These are phyloP conservation scores for Suhomyces pyralidae DNA, from an alignment of 805 yeast species.

Conservation along the genomic window DNA sequence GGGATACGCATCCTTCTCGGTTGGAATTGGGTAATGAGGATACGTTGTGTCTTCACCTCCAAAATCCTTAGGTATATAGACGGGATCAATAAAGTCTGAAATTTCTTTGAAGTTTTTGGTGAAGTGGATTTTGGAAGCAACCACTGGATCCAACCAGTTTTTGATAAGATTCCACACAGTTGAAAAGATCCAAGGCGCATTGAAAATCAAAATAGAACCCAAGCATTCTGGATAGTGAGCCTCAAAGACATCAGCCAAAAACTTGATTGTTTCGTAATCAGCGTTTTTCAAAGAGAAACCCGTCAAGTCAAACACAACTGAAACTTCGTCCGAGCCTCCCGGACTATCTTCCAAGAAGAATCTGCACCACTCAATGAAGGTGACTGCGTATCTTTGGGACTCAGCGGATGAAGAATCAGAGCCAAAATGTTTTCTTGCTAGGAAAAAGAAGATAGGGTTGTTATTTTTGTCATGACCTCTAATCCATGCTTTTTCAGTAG, in stretches of 20 bases:
- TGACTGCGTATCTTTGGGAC: slow-evolving; percentile 69
- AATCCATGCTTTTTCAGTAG: slow-evolving; percentile 66
- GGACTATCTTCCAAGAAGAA: slow-evolving; percentile 53
- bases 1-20: slow-evolving; percentile 48
- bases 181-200: slow-evolving; percentile 95
- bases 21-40: slow-evolving; percentile 61
- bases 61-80: slow-evolving; percentile 62
- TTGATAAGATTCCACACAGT: slow-evolving; percentile 93
- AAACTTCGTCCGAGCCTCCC: slow-evolving; percentile 76
- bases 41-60: slow-evolving; percentile 71
- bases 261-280: slow-evolving; percentile 90
- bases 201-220: slow-evolving; percentile 80
- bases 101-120: slow-evolving; percentile 71
- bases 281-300: slow-evolving; percentile 88
- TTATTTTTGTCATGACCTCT: slow-evolving; percentile 70
- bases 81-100: slow-evolving; percentile 53
- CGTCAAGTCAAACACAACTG: slow-evolving; percentile 80
- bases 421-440: slow-evolving; percentile 68
- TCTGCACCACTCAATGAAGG: slow-evolving; percentile 80
- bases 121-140: slow-evolving; percentile 85
- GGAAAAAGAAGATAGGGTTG: slow-evolving; percentile 78
- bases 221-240: slow-evolving; percentile 95
- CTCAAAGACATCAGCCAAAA: slow-evolving; percentile 84
- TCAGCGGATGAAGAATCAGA: slow-evolving; percentile 57
- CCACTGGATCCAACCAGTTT: slow-evolving; percentile 95